Evolutionary conservation across 257 asterid species (phyloP).

Genomic region (Solanum rostratum): DNA sequence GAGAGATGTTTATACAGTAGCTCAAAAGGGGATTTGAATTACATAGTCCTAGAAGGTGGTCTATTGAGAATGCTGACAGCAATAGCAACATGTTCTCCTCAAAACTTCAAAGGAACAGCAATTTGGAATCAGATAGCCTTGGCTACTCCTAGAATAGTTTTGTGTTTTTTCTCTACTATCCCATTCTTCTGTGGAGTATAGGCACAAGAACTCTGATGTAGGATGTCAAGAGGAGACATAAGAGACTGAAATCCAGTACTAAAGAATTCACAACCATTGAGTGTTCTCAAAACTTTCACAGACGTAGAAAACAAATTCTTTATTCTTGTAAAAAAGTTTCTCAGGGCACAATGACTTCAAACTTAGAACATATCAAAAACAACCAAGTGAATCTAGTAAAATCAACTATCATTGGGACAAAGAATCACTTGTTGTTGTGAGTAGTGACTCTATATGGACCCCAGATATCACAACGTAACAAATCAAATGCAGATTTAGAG

Average conservation of each 20-base stretch:
- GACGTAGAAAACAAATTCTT: not conserved
- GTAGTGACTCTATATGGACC: not conserved
- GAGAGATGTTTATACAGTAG: not conserved
- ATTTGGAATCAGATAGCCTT: not conserved
- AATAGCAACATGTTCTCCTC: not conserved
- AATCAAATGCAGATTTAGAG: not conserved
- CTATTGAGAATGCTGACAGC: too few species aligned
- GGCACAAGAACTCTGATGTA: not conserved
- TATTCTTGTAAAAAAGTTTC: too few species aligned
- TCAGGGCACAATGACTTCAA: not conserved
- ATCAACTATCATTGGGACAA: too few species aligned
- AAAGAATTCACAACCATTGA: not conserved
- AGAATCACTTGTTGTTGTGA: too few species aligned
- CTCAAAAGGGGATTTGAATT: too few species aligned
- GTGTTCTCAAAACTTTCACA: too few species aligned
- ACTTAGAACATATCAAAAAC: not conserved
- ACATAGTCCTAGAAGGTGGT: not conserved
- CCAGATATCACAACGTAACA: not conserved
- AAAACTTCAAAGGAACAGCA: not conserved
- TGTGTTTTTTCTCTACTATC: not conserved
- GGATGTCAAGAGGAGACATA: not conserved
- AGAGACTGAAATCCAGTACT: not conserved
- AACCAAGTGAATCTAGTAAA: not conserved
- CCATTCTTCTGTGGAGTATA: not conserved
- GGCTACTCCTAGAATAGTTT: fast-evolving